Percentiles rank a stretch among this genome's conserved stretches.
Evolutionary conservation across 306 rosid species (phyloP).

Genomic region (Begonia fuchsioides): DNA sequence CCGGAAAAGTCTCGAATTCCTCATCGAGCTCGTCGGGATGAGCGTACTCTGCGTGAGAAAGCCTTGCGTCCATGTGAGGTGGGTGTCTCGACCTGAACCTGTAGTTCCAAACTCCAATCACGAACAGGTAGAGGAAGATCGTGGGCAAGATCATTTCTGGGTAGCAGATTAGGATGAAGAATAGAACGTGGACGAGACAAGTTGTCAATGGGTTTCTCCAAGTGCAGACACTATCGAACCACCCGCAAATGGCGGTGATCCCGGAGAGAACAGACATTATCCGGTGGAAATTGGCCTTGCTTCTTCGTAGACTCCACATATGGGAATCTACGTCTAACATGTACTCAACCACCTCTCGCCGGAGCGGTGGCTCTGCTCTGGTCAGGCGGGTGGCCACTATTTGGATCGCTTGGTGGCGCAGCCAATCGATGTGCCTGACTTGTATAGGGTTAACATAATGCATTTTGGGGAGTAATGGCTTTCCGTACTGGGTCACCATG

Average conservation of each 20-base stretch:
- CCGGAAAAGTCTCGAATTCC: constrained; percentile 80
- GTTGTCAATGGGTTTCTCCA: constrained; percentile 87
- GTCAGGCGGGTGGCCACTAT: constrained; percentile 56
- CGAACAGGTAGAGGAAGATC: constrained; percentile 68
- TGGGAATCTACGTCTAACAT: constrained; percentile 87
- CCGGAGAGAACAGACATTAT: constrained; percentile 64
- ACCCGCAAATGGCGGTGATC: constrained; percentile 35
- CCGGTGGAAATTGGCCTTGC: constrained; percentile 77
- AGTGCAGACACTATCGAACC: constrained; percentile 58
- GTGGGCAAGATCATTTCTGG: constrained; percentile 84
- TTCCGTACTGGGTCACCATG: constrained; percentile 66
- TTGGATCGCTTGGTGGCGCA: constrained; percentile 83
- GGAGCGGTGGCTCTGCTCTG: constrained; percentile 80
- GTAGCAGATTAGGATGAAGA: constrained; percentile 67
- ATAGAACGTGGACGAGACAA: constrained; percentile 69
- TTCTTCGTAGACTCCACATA: constrained; percentile 79
- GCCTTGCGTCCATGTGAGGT: constrained; percentile 86
- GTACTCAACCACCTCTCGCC: constrained; percentile 74
- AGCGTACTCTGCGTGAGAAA: constrained; percentile 64
- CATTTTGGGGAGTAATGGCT: constrained; percentile 87
- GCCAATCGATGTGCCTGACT: constrained; percentile 56
- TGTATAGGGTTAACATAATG: constrained; percentile 75
- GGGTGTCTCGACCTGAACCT: constrained; percentile 73
- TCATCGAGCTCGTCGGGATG: constrained; percentile 78
- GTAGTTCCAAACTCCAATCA: constrained; percentile 77